These are phyloP conservation scores for Ogataea dorogensis DNA, from an alignment of 805 yeast genomes.

Conservation along the genomic window DNA sequence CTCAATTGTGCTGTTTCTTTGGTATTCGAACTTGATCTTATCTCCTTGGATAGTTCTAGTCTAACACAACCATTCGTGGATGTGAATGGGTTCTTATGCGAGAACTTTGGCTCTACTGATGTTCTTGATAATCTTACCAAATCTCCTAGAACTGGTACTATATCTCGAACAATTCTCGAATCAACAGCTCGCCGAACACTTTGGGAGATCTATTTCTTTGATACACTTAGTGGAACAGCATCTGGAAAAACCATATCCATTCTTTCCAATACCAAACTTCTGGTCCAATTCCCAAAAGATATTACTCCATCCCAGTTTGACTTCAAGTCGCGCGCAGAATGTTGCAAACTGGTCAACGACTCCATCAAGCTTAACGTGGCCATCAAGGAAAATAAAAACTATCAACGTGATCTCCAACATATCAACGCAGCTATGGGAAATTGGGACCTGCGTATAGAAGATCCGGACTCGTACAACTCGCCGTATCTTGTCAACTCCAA, in stretches of 20 bases:
- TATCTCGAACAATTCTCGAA: conserved; percentile 24
- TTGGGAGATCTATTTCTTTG: conserved; percentile 54
- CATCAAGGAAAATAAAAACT: conserved; percentile 40
- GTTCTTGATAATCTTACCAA: conserved; percentile 14
- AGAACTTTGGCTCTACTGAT: conserved; percentile 21
- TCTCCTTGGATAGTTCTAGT: conserved; percentile 37
- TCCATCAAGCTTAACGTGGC: conserved; percentile 47
- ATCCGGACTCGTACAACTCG: conserved; percentile 41
- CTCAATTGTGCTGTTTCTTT: conserved; percentile 43
- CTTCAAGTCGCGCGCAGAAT: conserved; percentile 45
- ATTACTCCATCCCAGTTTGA: conserved; percentile 41
- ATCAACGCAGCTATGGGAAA: conserved; percentile 48
- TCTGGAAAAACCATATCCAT: conserved; percentile 46
- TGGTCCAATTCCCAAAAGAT: conserved; percentile 39
- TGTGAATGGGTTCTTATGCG: conserved; percentile 34
- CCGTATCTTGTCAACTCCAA: conserved; percentile 42
- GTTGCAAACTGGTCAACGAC: conserved; percentile 48
- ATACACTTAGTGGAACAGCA: conserved; percentile 53
- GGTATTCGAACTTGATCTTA: conserved; percentile 37
- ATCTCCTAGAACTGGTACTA: conserved; percentile 19
- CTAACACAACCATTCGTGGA: conserved; percentile 31
- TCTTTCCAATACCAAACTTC: conserved; percentile 36
- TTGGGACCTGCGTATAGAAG: conserved; percentile 47
- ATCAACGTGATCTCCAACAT: conserved; percentile 36
- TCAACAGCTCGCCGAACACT: conserved; percentile 45